Conservation (phyloP, 2,329 filamentous ascomycete genomes). For the Onygenales sp. region DNA sequence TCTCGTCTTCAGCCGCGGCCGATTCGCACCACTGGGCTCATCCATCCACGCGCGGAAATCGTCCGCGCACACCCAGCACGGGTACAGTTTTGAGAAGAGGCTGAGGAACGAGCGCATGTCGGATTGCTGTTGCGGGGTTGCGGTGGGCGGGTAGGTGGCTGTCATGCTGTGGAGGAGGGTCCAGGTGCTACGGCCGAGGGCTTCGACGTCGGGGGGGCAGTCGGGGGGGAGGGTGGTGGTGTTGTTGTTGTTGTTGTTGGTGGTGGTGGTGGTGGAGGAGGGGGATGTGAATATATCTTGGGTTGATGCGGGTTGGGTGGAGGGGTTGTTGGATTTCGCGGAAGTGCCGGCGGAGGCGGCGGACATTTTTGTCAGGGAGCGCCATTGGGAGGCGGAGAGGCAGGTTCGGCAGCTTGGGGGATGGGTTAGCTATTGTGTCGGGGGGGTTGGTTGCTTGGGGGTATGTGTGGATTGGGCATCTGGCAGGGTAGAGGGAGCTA, state of each 20-base stretch:
- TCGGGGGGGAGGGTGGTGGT: constrained; percentile 44
- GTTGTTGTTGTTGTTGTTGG: constrained; percentile 14
- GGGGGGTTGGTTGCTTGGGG: neutral
- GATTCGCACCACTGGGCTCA: constrained; percentile 46
- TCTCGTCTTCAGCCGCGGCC: constrained; percentile 49
- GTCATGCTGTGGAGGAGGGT: constrained; percentile 88
- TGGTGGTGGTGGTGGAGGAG: constrained; percentile 15
- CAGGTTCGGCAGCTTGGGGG: constrained; percentile 38
- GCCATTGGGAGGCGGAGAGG: constrained; percentile 39
- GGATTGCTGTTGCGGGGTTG: constrained; percentile 58
- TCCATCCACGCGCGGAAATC: constrained; percentile 80
- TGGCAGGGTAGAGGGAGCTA: neutral
- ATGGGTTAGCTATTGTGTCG: neutral
- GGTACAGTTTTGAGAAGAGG: constrained; percentile 79
- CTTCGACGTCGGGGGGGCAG: constrained; percentile 85
- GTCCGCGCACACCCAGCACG: constrained; percentile 90
- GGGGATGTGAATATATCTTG: constrained; percentile 14
- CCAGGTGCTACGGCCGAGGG: constrained; percentile 81
- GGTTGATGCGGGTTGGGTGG: constrained; percentile 21
- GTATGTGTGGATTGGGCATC: neutral
- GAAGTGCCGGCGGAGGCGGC: constrained; percentile 15
- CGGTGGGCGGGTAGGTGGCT: constrained; percentile 67
- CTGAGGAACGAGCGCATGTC: constrained; percentile 70
- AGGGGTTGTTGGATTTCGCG: constrained; percentile 23
- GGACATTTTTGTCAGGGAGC: constrained; percentile 31